phyloP scores from a whole-genome alignment of 2,329 filamentous ascomycete species.

The Dothideomycetes sp. region DNA sequence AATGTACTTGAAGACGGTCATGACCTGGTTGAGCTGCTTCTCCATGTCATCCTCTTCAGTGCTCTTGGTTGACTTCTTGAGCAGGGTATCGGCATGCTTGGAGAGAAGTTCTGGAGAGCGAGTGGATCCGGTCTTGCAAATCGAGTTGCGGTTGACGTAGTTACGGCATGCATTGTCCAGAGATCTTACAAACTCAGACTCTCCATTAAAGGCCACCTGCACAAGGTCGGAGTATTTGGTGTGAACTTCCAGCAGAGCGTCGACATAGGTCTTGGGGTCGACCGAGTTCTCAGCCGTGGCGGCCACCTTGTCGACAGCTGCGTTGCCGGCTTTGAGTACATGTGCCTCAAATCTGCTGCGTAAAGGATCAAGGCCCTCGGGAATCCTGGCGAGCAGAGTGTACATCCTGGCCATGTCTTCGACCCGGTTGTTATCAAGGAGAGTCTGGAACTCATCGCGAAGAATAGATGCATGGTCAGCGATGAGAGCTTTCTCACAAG shows the following conservation, averaged over 20 bases:
- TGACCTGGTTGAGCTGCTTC: conserved; percentile 79
- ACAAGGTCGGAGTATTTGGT: conserved; percentile 87
- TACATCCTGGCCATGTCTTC: conserved; percentile 98
- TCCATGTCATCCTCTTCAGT: conserved; percentile 92
- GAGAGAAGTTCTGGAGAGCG: conserved; percentile 91
- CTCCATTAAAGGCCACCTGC: conserved; percentile 84
- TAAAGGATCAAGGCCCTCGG: conserved; percentile 82
- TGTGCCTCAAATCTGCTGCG: conserved; percentile 83
- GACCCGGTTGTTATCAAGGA: conserved; percentile 88
- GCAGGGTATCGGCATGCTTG: conserved; percentile 85
- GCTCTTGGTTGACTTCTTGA: conserved; percentile 87
- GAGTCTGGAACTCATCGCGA: conserved; percentile 87
- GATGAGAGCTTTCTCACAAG: conserved; percentile 83
- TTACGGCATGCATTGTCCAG: conserved; percentile 95
- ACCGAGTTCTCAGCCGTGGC: conserved; percentile 71
- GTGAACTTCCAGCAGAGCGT: conserved; percentile 88
- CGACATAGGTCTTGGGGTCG: conserved; percentile 94
- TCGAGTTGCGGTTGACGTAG: conserved; percentile 94
- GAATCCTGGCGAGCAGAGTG: conserved; percentile 76
- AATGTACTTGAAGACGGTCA: conserved; percentile 99
- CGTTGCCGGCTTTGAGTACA: conserved; percentile 78
- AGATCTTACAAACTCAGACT: conserved; percentile 92
- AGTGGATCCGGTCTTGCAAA: conserved; percentile 87
- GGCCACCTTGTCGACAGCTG: conserved; percentile 84
- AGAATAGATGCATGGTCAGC: conserved; percentile 78